Evolutionary conservation across 169 alveolate genomes (phyloP).

Genomic region (Plasmodium malariae): DNA sequence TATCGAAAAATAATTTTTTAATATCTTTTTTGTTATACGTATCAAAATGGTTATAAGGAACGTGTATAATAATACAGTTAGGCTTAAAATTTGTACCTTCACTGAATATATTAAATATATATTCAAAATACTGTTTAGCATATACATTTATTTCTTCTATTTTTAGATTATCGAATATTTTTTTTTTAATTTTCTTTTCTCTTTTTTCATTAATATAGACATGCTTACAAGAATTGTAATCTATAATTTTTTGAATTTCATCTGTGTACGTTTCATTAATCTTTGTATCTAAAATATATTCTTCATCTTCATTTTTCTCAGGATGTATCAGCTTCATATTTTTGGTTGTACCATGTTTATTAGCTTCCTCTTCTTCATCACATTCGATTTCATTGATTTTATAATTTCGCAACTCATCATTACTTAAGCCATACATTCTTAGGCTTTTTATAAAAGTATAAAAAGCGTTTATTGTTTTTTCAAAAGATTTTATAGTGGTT

Average conservation of each 20-base stretch:
- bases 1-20: conserved; percentile 43
- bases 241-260: conserved; percentile 72
- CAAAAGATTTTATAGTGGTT: conserved; percentile 36
- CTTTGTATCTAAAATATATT: conserved; percentile 45
- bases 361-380: conserved; percentile 22
- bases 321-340: conserved; percentile 59
- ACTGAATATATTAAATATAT: conserved; percentile 65
- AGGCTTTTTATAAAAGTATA: conserved; percentile 60
- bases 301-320: conserved; percentile 27
- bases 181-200: conserved; percentile 57
- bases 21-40: conserved; percentile 13
- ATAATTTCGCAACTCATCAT: conserved; percentile 52
- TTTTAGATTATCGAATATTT: conserved; percentile 46
- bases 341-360: neutral
- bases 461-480: conserved; percentile 26
- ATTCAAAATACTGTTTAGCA: conserved; percentile 68
- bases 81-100: conserved; percentile 49
- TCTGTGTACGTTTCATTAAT: conserved; percentile 72
- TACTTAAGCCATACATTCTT: conserved; percentile 35
- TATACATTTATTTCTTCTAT: conserved; percentile 46
- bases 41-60: conserved; percentile 12
- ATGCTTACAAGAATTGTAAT: conserved; percentile 56
- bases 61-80: conserved; percentile 61
- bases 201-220: conserved; percentile 61
- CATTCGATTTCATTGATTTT: conserved; percentile 40